Evolutionary conservation across 805 yeast species (phyloP), one percentile per base, ranked within the genome.

Genomic region (Wickerhamomyces pijperi): DNA sequence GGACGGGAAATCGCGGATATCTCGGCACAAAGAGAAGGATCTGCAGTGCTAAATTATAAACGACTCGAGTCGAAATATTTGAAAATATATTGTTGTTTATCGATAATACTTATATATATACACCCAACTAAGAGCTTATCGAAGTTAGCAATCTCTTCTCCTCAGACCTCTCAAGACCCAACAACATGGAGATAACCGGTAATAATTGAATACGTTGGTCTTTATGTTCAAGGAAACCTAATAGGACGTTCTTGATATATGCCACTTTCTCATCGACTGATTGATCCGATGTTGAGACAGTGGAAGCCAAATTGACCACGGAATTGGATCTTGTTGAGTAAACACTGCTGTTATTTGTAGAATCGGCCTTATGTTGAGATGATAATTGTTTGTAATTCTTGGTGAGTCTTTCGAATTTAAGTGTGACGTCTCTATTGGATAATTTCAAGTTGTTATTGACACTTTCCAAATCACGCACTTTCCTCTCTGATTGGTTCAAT

Each of bases 191-290:
- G 19, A 90, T 65, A 6, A 92, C 97, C 0, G 97, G 97, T 25
- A 92, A 63, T 34, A 90, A 67, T 56, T 79, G 85, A 21, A 69
- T 76, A 42, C 97, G 69, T 59, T 88, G 97, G n/a, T 90, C 98
- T 52, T 73, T 82, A 54, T 84, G 95, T 53, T 88, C 96, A 39
- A 92, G 60, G 55, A 82, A 92, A 2, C 97, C 97, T 2, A 90
- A 63, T n/a, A 90, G 59, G 3, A 90, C 96, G 54, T 92, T 92
- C 56, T 83, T 84, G 38, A 87, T 68, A 55, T 90, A 90, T 12
- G 94, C 84, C 17, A 80, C 67, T 49, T 76, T 81, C 19, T 60
- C 64, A 28, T 50, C 41, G n/a, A 56, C 60, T 13, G 50, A 21
- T 46, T 48, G 23, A 21, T 21, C 9, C 9, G 23, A 9, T 21